These are phyloP conservation scores for Wickerhamiella brachini DNA, from an alignment of 805 yeast species.

Conservation along the genomic window DNA sequence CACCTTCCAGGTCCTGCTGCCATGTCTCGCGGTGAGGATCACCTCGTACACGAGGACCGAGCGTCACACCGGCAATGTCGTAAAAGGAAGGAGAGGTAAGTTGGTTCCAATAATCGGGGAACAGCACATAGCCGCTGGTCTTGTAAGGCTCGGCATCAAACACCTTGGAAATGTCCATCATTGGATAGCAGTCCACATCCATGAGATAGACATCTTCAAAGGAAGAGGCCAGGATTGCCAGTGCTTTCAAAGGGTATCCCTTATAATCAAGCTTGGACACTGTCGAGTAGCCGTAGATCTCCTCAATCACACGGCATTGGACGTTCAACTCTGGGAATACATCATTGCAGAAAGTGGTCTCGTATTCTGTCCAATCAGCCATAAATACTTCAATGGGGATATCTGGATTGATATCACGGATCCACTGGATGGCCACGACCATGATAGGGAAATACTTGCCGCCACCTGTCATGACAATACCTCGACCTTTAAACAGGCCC, in stretches of 20 bases:
- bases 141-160: conserved; percentile 45
- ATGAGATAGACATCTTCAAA: conserved; percentile 58
- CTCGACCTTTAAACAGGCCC: conserved; percentile 27
- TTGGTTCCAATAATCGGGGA: conserved; percentile 88
- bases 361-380: conserved; percentile 57
- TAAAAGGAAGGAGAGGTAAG: conserved; percentile 64
- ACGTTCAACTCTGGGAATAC: conserved; percentile 51
- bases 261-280: conserved; percentile 36
- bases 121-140: conserved; percentile 38
- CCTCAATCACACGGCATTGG: conserved; percentile 50
- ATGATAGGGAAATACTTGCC: conserved; percentile 65
- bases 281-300: conserved; percentile 44
- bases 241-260: conserved; percentile 56
- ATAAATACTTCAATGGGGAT: conserved; percentile 74
- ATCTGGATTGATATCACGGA: conserved; percentile 49
- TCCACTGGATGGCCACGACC: conserved; percentile 45
- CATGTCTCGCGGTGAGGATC: conserved; percentile 21
- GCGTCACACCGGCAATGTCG: conserved; percentile 45
- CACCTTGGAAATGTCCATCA: conserved; percentile 45
- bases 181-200: conserved; percentile 68
- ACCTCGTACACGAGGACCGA: conserved; percentile 29
- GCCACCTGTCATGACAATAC: conserved; percentile 65
- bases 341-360: conserved; percentile 51
- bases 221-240: conserved; percentile 57
- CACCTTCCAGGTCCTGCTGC: conserved; percentile 51